Base-by-base conservation (phyloP, 2,329 filamentous ascomycete species). In the Scedosporium aurantiacum region DNA sequence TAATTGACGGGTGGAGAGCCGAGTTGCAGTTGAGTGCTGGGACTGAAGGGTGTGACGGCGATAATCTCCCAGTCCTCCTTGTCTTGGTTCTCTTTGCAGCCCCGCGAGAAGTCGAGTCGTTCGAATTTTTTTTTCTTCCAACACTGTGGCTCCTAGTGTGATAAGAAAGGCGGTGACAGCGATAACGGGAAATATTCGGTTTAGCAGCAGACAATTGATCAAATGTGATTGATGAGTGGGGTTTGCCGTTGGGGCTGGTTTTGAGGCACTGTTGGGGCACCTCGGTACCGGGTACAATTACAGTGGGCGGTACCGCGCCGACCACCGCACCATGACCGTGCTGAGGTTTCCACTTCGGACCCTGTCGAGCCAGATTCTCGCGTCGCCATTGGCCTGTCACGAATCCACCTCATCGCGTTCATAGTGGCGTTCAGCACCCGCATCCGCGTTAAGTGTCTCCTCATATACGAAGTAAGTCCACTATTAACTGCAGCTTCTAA, bases 141-240 rank as follows among this genome's bases (percentile, higher is more conserved):
- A 21, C 28, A 32, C 37, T 57, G 54, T 61, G 54, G 37, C 28
- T 47, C 43, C 2, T 5, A n/a, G 23, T 37, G 8, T 41, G 60
- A 61, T 61, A 58, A 61, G 54, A 52, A 57, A 57, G 32, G 59
- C 59, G 59, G 59, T 61, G 32, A 12, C n/a, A 32, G 32, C 27
- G 59, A 61, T 61, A 61, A 54, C 50, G 59, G 58, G 28, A 37
- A 60, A 60, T 60, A 37, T 50, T 55, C 45, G 58, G 59, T 28
- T 43, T 6, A 41, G n/a, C 21, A 60, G 58, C 43, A 23, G 58
- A 54, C n/a, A n/a, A n/a, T n/a, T n/a, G n/a, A n/a, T n/a, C n/a
- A n/a, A n/a, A n/a, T n/a, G n/a, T n/a, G n/a, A n/a, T n/a, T n/a
- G n/a, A 23, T 54, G 50, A 23, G 50, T 54, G 12, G 12, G 21